Percentiles rank a stretch among this genome's conserved stretches.
Evolutionary conservation across 495 filamentous ascomycete genomes (phyloP).

Genomic region (Xylaria acuta): DNA sequence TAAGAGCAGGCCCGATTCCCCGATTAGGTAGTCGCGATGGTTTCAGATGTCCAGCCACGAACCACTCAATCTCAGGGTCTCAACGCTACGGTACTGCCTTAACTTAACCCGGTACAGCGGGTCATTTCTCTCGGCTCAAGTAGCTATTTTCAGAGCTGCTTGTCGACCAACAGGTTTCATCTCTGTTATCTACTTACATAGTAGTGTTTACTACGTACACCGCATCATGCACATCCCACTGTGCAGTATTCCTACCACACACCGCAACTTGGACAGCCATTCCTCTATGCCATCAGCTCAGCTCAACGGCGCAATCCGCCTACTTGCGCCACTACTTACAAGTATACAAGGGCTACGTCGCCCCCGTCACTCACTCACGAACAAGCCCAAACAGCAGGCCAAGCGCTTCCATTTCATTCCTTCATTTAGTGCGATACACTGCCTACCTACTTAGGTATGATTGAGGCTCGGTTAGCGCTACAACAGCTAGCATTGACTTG

Average conservation of each 20-base stretch:
- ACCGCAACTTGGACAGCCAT: background rate
- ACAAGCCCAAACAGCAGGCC: background rate
- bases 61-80: constrained; percentile 5
- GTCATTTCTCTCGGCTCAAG: background rate
- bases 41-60: constrained; percentile 22
- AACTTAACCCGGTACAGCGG: background rate
- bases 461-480: background rate
- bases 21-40: constrained; percentile 6
- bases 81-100: background rate
- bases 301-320: background rate
- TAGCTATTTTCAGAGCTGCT: constrained; percentile 3
- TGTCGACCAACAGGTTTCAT: background rate
- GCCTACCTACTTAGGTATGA: background rate
- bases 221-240: background rate
- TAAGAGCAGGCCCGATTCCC: constrained; percentile 6
- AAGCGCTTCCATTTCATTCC: background rate
- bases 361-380: background rate
- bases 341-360: background rate
- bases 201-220: background rate
- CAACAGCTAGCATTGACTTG: background rate
- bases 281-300: background rate
- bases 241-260: background rate
- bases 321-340: background rate
- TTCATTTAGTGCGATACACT: too few relatives aligned
- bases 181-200: background rate